These are phyloP conservation scores for Ceratocystis variospora DNA, from an alignment of 2,329 filamentous ascomycete species.

Conservation along the genomic window DNA sequence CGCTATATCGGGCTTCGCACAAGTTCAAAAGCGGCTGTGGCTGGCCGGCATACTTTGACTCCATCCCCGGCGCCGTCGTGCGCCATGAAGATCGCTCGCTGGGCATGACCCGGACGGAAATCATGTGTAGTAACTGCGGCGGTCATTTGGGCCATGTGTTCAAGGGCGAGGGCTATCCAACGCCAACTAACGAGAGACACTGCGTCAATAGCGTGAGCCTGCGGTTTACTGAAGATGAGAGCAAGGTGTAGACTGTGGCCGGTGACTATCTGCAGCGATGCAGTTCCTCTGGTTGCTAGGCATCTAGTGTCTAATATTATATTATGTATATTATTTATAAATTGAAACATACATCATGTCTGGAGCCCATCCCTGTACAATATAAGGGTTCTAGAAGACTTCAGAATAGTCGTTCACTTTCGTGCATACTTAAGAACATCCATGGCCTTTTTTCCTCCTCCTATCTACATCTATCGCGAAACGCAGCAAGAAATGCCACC, in stretches of 20 bases:
- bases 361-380: neutral
- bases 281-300: neutral
- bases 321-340: neutral
- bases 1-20: slow-evolving; percentile 82
- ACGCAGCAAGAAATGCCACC: neutral
- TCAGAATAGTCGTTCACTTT: neutral
- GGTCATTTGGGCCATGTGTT: slow-evolving; percentile 92
- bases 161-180: slow-evolving; percentile 72
- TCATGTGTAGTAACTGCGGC: slow-evolving; percentile 87
- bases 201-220: slow-evolving; percentile 91
- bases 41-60: slow-evolving; percentile 97
- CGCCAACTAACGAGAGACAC: slow-evolving; percentile 88
- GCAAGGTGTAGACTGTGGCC: neutral
- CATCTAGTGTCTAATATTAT: neutral
- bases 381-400: neutral
- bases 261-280: neutral
- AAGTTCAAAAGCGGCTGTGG: slow-evolving; percentile 96
- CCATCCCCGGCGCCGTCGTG: slow-evolving; percentile 76
- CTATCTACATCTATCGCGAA: neutral
- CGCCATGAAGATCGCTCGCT: slow-evolving; percentile 62
- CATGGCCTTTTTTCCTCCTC: too few relatives aligned
- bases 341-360: neutral
- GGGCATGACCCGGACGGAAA: slow-evolving; percentile 82
- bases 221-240: slow-evolving; percentile 45
- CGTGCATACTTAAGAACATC: neutral